Evolutionary conservation across 2,329 filamentous ascomycete genomes (phyloP).

Genomic region (Apiospora sp.): DNA sequence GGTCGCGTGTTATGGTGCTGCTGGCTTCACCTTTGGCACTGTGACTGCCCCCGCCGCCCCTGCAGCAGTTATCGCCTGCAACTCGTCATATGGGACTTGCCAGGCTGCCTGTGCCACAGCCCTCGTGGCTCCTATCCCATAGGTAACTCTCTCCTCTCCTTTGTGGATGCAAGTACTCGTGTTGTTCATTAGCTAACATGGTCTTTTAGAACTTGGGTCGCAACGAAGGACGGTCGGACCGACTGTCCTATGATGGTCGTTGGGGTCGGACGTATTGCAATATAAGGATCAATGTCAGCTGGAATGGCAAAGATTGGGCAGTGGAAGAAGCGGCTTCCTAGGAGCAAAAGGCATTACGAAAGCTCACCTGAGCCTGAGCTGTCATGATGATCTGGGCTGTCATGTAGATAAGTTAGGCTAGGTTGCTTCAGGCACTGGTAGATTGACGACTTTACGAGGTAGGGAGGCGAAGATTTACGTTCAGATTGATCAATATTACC

Average conservation of each 20-base stretch:
- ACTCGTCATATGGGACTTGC: constrained; percentile 53
- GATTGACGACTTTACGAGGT: not conserved
- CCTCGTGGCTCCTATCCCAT: constrained; percentile 44
- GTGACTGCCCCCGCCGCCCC: constrained; percentile 43
- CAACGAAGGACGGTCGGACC: not conserved
- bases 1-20: constrained; percentile 51
- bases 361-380: not conserved
- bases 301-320: not conserved
- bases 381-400: not conserved
- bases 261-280: not conserved
- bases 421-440: not conserved
- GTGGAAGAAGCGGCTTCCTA: not conserved
- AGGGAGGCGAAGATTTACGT: not conserved
- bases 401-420: too few relatives aligned
- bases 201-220: not conserved
- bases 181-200: not conserved
- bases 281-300: not conserved
- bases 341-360: not conserved
- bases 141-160: constrained; percentile 23
- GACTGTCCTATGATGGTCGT: not conserved
- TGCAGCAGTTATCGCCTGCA: constrained; percentile 52
- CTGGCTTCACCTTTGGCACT: constrained; percentile 47
- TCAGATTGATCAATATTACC: not conserved
- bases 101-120: constrained; percentile 52
- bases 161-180: not conserved